A percentile compares a stretch with the other conserved stretches of the same genome.
Evolutionary conservation across 2,329 filamentous ascomycete species (phyloP).

Genomic region (Fusarium hainanense): DNA sequence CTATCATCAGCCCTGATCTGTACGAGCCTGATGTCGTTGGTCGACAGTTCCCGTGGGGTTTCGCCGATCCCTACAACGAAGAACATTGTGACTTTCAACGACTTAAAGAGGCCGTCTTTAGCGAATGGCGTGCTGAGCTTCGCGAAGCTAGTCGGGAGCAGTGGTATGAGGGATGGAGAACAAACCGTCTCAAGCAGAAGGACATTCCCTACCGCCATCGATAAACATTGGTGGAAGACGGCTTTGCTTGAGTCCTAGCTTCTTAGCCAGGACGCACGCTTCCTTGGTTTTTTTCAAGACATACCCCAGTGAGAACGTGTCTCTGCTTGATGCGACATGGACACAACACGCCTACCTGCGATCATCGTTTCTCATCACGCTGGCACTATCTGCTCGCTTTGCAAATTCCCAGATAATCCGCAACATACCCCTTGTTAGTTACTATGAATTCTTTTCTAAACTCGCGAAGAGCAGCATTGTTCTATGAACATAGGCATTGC

Average conservation of each 20-base stretch:
- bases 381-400: constrained; percentile 37
- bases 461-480: constrained; percentile 26
- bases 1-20: constrained; percentile 91
- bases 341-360: constrained; percentile 29
- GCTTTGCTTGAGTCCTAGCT: constrained; percentile 7
- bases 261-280: constrained; percentile 6
- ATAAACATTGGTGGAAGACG: constrained; percentile 39
- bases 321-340: constrained; percentile 33
- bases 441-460: constrained; percentile 41
- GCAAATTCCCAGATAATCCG: constrained; percentile 46
- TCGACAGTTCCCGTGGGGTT: constrained; percentile 94
- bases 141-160: constrained; percentile 89
- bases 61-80: constrained; percentile 90
- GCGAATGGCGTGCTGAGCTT: constrained; percentile 90
- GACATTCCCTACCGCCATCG: constrained; percentile 54
- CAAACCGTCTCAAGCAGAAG: constrained; percentile 69
- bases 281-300: not conserved
- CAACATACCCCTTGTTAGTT: constrained; percentile 52
- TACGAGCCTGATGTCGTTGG: constrained; percentile 85
- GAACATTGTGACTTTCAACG: constrained; percentile 94
- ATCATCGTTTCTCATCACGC: constrained; percentile 36
- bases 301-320: constrained; percentile 8
- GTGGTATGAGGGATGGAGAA: constrained; percentile 98
- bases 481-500: constrained; percentile 14
- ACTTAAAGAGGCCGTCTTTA: constrained; percentile 91